Evolutionary conservation across 2,329 filamentous ascomycete genomes (phyloP), one percentile per base, ranked within the genome.

Genomic region (Penicillium sp.): DNA sequence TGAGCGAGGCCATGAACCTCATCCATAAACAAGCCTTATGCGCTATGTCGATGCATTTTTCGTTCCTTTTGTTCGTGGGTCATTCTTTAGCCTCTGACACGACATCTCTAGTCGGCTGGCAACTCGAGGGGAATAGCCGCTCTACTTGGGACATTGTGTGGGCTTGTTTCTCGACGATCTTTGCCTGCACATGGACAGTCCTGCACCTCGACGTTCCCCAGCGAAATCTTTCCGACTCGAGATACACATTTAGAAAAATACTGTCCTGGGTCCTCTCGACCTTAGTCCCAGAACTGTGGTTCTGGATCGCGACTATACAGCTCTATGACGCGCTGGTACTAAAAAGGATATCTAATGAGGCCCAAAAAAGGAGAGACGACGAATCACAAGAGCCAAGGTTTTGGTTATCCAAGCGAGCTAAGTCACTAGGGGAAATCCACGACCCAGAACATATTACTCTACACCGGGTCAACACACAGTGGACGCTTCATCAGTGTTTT

Each of bases 61-160:
- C 15, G 15, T 18, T 20, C 29, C 29, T 4, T 43, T 24, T 33
- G 15, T 18, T 43, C 15, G 28, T 33, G 18, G 29, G 15, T 29
- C 28, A 43, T 33, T 24, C 6, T 20, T 18, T 33, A n/a, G 32
- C 32, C 6, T 45, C 49, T 25, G 48, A 38, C 35, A 50, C 41
- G 6, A 49, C 38, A n/a, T 43, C 52, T 31, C 33, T 49, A n/a
- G 31, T 46, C 20, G 31, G 47, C 28, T 55, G 50, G 52, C 47
- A 55, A 27, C 38, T 55, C 4, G 46, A 51, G 29, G 53, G 40
- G 13, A 47, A 45, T 20, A 40, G 32, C 23, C 49, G 54, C 10
- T 55, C 52, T 20, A 46, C 39, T 24, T 57, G 49, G 52, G 56
- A 54, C 13, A 59, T 60, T 25, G 13, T 59, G 13, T 55, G 55